Base-by-base conservation (phyloP, 805 yeast species). In the Wickerhamiella brachini region DNA sequence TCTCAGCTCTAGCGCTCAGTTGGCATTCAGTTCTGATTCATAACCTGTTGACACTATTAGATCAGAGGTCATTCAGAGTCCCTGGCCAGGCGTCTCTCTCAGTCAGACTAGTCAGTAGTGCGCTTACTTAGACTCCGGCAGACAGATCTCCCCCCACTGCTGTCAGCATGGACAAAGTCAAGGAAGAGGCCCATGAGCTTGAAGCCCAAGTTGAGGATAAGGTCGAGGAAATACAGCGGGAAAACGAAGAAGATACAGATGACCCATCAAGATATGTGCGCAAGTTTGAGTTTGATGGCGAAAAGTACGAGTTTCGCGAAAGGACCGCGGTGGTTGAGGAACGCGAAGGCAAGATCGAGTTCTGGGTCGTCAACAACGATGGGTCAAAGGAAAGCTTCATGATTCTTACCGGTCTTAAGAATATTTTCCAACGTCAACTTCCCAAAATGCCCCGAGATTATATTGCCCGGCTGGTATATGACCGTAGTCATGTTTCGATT, bases 371-470 rank as follows among this genome's bases (percentile, higher is more conserved):
- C 24, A 93, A 93, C 67, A 90, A 93, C 68, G 97, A 93, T 65
- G 86, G 88, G 62, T 74, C 88, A 2, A 75, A 76, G 54, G 98
- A 93, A 60, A 86, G 78, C 65, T 71, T 93, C 72, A 86, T 93
- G 74, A 90, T 93, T 48, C 71, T 93, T 55, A 93, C 97, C 0
- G 99, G 99, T 1, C 69, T 93, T 55, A 93, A 93, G 68, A 93
- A 90, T 64, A 90, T 93, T 57, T 93, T 93, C 66, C 98, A 93
- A 65, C 89, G 89, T 62, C 99, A 93, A 68, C 75, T 93, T 56
- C 99, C 99, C 1, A 90, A 93, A 68, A 93, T 93, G 99, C 99
- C 99, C 20, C 77, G 93, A 55, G 97, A 93, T 63, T 93, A 93
- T 68, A 93, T 93, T 62, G 87, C 96, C 5, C 72, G 98, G 57